These are phyloP conservation scores for Ehretia macrophylla DNA, from an alignment of 257 asterid genomes.

Conservation along the genomic window DNA sequence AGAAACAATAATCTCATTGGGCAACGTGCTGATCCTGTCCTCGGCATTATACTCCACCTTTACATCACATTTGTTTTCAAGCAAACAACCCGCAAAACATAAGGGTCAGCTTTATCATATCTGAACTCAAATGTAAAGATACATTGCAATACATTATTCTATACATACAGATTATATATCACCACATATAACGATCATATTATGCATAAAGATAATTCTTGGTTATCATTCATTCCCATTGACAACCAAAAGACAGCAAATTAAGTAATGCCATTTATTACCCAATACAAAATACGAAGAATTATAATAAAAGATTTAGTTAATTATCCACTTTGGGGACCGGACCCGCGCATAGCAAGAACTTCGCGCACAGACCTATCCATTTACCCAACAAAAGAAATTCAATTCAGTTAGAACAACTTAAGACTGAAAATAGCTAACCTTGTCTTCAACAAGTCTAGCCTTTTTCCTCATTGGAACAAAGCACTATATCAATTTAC, in stretches of 20 bases:
- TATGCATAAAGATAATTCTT: background rate
- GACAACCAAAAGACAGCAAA: background rate
- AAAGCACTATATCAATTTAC: too few species aligned
- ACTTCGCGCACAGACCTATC: background rate
- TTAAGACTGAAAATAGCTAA: background rate
- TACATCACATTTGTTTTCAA: background rate
- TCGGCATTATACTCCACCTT: constrained; percentile 23
- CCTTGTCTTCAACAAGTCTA: background rate
- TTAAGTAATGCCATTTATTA: background rate
- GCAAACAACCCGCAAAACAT: constrained; percentile 10
- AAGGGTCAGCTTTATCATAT: constrained; percentile 12
- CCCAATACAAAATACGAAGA: background rate
- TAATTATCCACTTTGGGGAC: too few species aligned
- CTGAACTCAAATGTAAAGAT: background rate
- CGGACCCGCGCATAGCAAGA: background rate
- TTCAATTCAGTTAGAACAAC: background rate
- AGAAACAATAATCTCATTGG: constrained; percentile 42
- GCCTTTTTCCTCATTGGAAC: constrained; percentile 6
- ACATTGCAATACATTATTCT: background rate
- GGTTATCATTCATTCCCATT: too few species aligned
- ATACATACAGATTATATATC: background rate
- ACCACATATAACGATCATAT: background rate
- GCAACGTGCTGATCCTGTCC: constrained; percentile 37
- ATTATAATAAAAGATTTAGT: background rate
- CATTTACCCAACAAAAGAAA: too few species aligned